Evolutionary conservation across 1,139 yeast genomes (phyloP).

Genomic region (Taiozyma sp.): DNA sequence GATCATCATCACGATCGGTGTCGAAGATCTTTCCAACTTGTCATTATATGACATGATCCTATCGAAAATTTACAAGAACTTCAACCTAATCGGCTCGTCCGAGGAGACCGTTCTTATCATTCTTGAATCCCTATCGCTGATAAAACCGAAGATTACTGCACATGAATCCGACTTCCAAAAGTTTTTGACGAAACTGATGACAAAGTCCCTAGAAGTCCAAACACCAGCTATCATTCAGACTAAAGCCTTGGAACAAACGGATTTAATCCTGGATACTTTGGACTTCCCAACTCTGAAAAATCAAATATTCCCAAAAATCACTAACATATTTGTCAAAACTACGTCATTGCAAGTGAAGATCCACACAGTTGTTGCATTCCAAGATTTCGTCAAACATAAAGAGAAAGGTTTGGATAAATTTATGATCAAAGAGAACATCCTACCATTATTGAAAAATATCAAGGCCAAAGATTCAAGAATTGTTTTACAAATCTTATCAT

Average conservation of each 20-base stretch:
- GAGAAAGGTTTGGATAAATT: slow-evolving; percentile 64
- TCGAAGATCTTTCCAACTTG: slow-evolving; percentile 57
- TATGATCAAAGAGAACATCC: slow-evolving; percentile 67
- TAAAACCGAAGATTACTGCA: slow-evolving; percentile 42
- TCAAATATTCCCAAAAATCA: slow-evolving; percentile 65
- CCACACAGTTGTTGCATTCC: slow-evolving; percentile 63
- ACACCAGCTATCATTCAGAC: slow-evolving; percentile 43
- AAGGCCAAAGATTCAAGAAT: slow-evolving; percentile 76
- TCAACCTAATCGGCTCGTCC: slow-evolving; percentile 37
- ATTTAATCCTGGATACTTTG: slow-evolving; percentile 41
- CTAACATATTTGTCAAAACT: slow-evolving; percentile 75
- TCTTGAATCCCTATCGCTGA: slow-evolving; percentile 49
- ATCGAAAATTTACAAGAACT: slow-evolving; percentile 37
- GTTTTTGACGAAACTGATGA: slow-evolving; percentile 29
- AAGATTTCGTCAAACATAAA: slow-evolving; percentile 41
- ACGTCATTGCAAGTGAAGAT: slow-evolving; percentile 76
- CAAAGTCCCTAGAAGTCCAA: slow-evolving; percentile 18
- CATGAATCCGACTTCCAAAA: slow-evolving; percentile 35
- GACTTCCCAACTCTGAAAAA: slow-evolving; percentile 75
- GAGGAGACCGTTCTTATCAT: slow-evolving; percentile 49
- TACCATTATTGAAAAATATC: slow-evolving; percentile 71
- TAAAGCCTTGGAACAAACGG: slow-evolving; percentile 46
- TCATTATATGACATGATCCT: slow-evolving; percentile 73
- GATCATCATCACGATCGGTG: slow-evolving; percentile 61
- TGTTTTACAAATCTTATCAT: slow-evolving; percentile 47